Evolutionary conservation across 805 yeast species (phyloP), one percentile per base, ranked within the genome.

Genomic region (Vanderwaltozyma polyspora): DNA sequence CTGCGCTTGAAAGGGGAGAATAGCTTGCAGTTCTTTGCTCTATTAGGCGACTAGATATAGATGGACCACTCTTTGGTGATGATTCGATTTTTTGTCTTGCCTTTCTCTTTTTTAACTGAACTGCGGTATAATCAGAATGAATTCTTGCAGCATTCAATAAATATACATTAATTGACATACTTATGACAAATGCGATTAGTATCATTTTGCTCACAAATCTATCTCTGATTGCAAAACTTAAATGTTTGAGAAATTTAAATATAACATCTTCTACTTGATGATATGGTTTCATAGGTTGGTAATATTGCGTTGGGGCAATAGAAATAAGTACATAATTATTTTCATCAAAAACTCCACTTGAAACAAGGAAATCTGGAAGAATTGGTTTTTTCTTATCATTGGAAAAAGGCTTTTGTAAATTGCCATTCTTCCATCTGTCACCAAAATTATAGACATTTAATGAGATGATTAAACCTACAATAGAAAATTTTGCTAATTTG

Each of bases 131-230:
- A 29, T 55, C 59, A 7, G 72, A 64, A 46, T 79, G 82, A 36
- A 69, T 66, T 56, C 81, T 72, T 12, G 94, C 80, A 37, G 83
- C 91, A 49, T 85, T 84, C 56, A 89, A 70, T 44, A 91, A 68
- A 58, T 87, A 89, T 31, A 81, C 74, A 55, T 91, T 91, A 43
- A 82, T 75, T 4, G 80, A 76, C 35, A 84, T 70, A 44, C 94
- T 80, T 42, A 83, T 62, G 17, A 80, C 76, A 39, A 87, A 74
- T 10, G 74, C 75, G 40, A 81, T 67, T 28, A 87, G 70, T 35
- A 86, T 66, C 42, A 77, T 71, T 55, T 87, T 87, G 40, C 91
- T 77, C 44, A 86, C 70, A 39, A 84, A 63, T 34, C 77, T 79
- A 57, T 87, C 95, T 46, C 79, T 73, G 36, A 87, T 79, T 14